Base-by-base conservation (phyloP, 768 basidiomycete genomes). In the Leccinellum rugosiceps region DNA sequence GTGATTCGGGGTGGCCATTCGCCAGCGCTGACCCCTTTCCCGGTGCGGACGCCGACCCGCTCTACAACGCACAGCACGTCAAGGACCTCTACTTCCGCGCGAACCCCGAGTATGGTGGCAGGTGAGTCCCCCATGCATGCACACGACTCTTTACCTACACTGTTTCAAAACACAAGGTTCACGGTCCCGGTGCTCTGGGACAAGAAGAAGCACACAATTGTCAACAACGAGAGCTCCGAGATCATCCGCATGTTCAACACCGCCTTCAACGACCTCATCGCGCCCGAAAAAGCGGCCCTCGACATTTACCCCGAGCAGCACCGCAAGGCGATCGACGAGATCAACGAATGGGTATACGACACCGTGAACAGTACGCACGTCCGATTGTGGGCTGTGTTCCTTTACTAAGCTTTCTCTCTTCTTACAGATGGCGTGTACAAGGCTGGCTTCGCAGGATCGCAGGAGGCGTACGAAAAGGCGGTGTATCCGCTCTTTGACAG, bases 221-320 rank as follows among this genome's bases (percentile, higher is more conserved):
- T 99, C 57, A 98, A 94, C 77, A 98, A 98, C 70, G 96, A 99
- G 69, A 88, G 86, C 62, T 86, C 90, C 3, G 96, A 98, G 75
- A 94, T 98, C 68, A 93, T 98, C 67, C 87, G 96, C 56, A 90
- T 96, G 8, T 83, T 98, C 76, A 98, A 99, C 74, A 79, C 80
- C 7, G 87, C 82, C 2, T 95, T 96, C 77, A 86, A 97, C 69
- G 77, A 86, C 21, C 63, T 88, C 19, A 57, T 97, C 7, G 80
- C 90, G 4, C 70, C 77, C 1, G 87, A 89, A 5, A 83, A 85
- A 59, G 85, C 84, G 3, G 72, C 76, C 19, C 63, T 89, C 48
- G 86, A 95, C 66, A 78, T 90, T 48, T 98, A 97, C 72, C 97
- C 96, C 1, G 76, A 83, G 58, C 74, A 80, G 6, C 77, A 89